Evolutionary conservation across 139 green algal genomes (phyloP).

Genomic region (Gonium pectorale): DNA sequence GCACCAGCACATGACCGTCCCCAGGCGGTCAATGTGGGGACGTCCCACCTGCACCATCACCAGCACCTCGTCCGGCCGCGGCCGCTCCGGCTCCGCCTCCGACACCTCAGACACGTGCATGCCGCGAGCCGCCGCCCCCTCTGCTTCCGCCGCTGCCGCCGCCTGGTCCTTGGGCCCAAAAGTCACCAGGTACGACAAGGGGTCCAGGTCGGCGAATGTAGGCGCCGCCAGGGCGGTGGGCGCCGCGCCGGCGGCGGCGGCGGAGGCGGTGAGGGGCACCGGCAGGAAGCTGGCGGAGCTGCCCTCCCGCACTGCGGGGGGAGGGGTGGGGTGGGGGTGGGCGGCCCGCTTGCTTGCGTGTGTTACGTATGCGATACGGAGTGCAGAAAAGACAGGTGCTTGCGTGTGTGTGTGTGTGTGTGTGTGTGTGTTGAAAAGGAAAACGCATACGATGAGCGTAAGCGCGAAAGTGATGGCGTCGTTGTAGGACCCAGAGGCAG

Average conservation of each 20-base stretch:
- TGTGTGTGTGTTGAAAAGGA: no score
- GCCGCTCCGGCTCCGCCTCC: conserved; percentile 49
- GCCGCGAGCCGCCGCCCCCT: background rate
- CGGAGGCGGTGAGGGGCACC: conserved; percentile 20
- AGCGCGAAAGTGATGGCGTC: no score
- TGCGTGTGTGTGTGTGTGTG: no score
- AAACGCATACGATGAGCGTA: no score
- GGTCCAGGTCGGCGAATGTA: conserved; percentile 33
- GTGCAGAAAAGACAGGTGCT: no score
- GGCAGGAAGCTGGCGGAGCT: conserved; percentile 55
- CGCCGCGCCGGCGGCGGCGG: background rate
- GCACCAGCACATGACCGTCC: no score
- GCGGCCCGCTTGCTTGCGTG: no score
- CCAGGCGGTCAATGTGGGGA: no score
- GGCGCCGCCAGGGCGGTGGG: background rate
- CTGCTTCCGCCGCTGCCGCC: background rate
- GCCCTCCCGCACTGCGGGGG: conserved; percentile 58
- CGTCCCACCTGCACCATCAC: conserved; percentile 61
- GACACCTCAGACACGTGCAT: conserved; percentile 28
- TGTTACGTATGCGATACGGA: no score
- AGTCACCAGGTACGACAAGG: conserved; percentile 33
- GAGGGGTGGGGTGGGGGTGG: background rate
- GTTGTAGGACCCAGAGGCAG: no score
- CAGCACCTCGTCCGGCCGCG: conserved; percentile 41
- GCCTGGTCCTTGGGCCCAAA: background rate